These are phyloP conservation scores for Colletotrichum incanum DNA, from an alignment of 2,329 filamentous ascomycete genomes.

Conservation along the genomic window DNA sequence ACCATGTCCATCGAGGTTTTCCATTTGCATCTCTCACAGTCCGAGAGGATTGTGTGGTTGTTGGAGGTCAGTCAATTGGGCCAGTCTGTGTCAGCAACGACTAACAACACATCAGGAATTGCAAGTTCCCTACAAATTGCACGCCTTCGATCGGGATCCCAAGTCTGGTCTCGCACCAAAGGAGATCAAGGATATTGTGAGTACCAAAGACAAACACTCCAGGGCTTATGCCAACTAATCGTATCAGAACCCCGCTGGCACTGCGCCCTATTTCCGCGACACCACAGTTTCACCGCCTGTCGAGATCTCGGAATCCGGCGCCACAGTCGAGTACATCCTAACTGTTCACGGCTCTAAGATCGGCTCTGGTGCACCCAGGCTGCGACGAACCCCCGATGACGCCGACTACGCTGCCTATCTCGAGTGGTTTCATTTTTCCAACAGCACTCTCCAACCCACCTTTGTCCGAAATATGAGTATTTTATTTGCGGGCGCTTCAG, in stretches of 20 bases:
- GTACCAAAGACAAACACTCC: not conserved
- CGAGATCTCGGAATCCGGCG: conserved; percentile 70
- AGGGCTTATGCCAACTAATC: not conserved
- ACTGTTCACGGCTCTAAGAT: conserved; percentile 60
- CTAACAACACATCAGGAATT: conserved; percentile 33
- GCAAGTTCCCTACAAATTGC: conserved; percentile 40
- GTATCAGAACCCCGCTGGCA: conserved; percentile 62
- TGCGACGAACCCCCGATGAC: conserved; percentile 59
- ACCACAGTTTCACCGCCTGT: conserved; percentile 58
- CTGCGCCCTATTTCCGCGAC: conserved; percentile 74
- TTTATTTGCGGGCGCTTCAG: conserved; percentile 47
- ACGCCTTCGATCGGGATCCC: conserved; percentile 33
- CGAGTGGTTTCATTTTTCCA: conserved; percentile 76
- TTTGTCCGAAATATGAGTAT: conserved; percentile 55
- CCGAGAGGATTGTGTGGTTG: conserved; percentile 44
- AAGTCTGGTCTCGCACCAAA: conserved; percentile 30
- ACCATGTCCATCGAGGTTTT: conserved; percentile 44
- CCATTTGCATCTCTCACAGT: conserved; percentile 44
- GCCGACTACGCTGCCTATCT: conserved; percentile 72
- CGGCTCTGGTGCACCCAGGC: conserved; percentile 55
- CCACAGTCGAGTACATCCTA: conserved; percentile 75
- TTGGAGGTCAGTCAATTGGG: conserved; percentile 28
- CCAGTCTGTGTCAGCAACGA: not conserved
- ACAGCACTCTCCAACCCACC: conserved; percentile 60
- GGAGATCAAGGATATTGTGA: conserved; percentile 36